Conservation (phyloP, 208 protist species). For the Acanthamoeba healyi region DNA sequence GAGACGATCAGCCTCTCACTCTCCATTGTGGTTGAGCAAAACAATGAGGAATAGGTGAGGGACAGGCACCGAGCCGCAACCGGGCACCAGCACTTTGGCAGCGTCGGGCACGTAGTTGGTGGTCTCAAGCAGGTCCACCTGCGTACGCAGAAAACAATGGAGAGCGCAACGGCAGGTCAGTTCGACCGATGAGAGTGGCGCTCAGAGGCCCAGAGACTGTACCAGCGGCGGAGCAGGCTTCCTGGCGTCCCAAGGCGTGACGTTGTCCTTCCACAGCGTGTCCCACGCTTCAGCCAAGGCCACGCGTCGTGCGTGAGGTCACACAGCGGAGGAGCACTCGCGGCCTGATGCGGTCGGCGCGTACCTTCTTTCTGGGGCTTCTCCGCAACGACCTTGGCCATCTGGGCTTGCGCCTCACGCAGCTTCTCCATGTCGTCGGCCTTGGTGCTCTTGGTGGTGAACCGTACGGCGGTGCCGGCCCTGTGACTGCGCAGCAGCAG, state of each 20-base stretch:
- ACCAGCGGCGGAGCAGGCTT: constrained; percentile 20
- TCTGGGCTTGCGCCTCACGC: neutral
- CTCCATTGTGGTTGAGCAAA: too few species aligned
- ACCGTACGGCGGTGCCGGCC: neutral
- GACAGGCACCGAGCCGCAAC: constrained; percentile 52
- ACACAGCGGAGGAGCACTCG: neutral
- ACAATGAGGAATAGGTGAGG: too few species aligned
- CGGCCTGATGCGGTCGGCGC: neutral
- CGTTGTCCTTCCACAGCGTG: constrained; percentile 54
- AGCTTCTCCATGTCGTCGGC: neutral
- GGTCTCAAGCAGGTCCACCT: constrained; percentile 21
- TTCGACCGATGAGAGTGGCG: neutral
- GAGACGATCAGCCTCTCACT: too few species aligned
- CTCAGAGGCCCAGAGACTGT: neutral
- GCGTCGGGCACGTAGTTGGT: neutral
- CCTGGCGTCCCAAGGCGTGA: constrained; percentile 26
- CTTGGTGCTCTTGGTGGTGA: neutral
- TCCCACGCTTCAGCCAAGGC: constrained; percentile 7
- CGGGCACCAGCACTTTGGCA: constrained; percentile 28
- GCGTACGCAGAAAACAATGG: neutral
- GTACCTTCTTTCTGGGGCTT: constrained; percentile 47
- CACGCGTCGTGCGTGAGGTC: neutral
- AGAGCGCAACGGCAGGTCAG: too few species aligned
- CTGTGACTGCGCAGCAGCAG: too few species aligned
- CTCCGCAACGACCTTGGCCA: constrained; percentile 19